Base-by-base conservation (phyloP, 371 early-diverging fungal genomes). In the Circinella umbellata region DNA sequence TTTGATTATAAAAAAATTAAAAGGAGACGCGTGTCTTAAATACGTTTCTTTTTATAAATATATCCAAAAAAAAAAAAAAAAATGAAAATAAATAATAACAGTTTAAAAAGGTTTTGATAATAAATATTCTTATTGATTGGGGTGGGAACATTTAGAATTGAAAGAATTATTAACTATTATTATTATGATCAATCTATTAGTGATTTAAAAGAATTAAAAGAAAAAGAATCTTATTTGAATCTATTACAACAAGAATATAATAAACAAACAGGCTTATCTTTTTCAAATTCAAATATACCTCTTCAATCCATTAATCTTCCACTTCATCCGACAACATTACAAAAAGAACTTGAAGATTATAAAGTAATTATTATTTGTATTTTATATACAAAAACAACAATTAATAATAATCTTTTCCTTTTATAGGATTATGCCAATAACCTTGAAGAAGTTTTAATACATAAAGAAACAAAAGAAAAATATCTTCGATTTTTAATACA, bases 341-440 rank as follows among this genome's bases (percentile, higher is more conserved):
- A 38, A 49, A 48, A 51, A 37, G 68, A 68, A 38, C 59, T 68
- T 4, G 38, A 68, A 10, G 68, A 68, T 53, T 68, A 61, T 27
- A 68, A 49, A 34, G 65, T 64, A 35, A 46, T 11, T 47, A 7
- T 42, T 42, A 11, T 11, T 6, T 10, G 4, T 39, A 6, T 39
- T 39, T 39, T 39, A 6, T 39, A 10, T 39, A 6, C 6, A 4
- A 39, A 6, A 10, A 39, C 39, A 39, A n/a, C 10, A 10, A 39
- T 39, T 4, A 39, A 39, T 39, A 6, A 10, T 39, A 6, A 39
- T 6, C 39, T 39, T 10, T 6, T 39, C 10, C 39, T 39, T 39
- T 6, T 39, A 39, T 6, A 68, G 68, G 42, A 49, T 14, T 68
- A 68, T 62, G 47, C 68, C 13, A 8, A 27, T 1, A 27, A 37